These are phyloP conservation scores for Argentina anserina DNA, from an alignment of 306 rosid species.

Conservation along the genomic window DNA sequence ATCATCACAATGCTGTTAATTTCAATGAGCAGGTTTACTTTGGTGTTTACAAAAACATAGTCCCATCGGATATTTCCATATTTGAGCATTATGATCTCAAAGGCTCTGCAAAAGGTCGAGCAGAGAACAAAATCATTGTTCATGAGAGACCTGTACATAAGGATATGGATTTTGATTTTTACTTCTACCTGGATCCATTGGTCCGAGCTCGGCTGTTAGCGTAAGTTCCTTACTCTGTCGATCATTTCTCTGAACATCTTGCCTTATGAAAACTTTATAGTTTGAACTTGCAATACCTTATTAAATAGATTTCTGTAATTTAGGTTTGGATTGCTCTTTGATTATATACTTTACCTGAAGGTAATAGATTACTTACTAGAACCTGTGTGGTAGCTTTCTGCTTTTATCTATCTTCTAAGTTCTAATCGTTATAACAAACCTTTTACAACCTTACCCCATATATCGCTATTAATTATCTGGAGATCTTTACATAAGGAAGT, in stretches of 20 bases:
- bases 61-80: constrained; percentile 22
- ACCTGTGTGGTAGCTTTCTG: not conserved
- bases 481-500: not conserved
- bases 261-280: not conserved
- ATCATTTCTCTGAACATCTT: not conserved
- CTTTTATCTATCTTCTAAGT: not conserved
- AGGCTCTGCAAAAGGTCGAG: constrained; percentile 38
- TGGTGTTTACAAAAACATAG: constrained; percentile 21
- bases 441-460: not conserved
- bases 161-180: constrained; percentile 43
- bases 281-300: not conserved
- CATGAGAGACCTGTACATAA: constrained; percentile 24
- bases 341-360: not conserved
- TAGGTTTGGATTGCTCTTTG: not conserved
- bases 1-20: not conserved
- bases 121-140: not conserved
- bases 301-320: not conserved
- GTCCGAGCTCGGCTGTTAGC: constrained; percentile 28
- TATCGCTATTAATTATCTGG: not conserved
- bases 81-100: constrained; percentile 38
- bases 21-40: constrained; percentile 35
- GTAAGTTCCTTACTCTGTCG: constrained; percentile 27
- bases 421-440: no score
- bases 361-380: not conserved
- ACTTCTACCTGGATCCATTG: constrained; percentile 38